Conservation (phyloP, 441 rosid genomes). For the Manihot esculenta region DNA sequence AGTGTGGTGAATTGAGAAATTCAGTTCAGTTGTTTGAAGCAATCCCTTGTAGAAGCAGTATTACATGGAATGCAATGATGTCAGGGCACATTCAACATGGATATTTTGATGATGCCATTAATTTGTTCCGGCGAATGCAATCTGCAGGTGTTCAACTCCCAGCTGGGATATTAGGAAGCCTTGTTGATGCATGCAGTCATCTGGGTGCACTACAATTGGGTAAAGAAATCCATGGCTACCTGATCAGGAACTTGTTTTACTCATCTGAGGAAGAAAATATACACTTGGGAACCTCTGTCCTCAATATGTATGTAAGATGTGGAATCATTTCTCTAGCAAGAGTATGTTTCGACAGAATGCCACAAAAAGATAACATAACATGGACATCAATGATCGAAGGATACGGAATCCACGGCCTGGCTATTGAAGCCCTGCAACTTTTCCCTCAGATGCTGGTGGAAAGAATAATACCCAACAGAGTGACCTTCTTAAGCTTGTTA, state of each 20-base stretch:
- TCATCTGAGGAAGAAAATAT: background rate
- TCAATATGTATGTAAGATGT: constrained; percentile 25
- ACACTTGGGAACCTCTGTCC: constrained; percentile 7
- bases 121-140: constrained; percentile 17
- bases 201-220: constrained; percentile 18
- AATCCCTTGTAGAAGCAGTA: constrained; percentile 10
- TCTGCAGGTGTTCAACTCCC: constrained; percentile 24
- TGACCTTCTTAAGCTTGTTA: constrained; percentile 23
- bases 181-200: constrained; percentile 17
- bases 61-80: constrained; percentile 24
- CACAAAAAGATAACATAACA: constrained; percentile 13
- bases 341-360: constrained; percentile 17
- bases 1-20: constrained; percentile 46
- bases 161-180: constrained; percentile 16
- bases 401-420: constrained; percentile 22
- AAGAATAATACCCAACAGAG: constrained; percentile 3
- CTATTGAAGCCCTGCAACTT: constrained; percentile 21
- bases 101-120: constrained; percentile 14
- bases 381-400: constrained; percentile 30
- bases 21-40: constrained; percentile 36
- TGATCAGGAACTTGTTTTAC: constrained; percentile 14
- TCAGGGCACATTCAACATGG: constrained; percentile 18
- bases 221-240: constrained; percentile 20
- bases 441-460: constrained; percentile 20
- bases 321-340: constrained; percentile 23